Percentiles rank a stretch among this genome's conserved stretches.
Evolutionary conservation across 2,329 filamentous ascomycete genomes (phyloP).

Genomic region (Helicocarpus griseus): DNA sequence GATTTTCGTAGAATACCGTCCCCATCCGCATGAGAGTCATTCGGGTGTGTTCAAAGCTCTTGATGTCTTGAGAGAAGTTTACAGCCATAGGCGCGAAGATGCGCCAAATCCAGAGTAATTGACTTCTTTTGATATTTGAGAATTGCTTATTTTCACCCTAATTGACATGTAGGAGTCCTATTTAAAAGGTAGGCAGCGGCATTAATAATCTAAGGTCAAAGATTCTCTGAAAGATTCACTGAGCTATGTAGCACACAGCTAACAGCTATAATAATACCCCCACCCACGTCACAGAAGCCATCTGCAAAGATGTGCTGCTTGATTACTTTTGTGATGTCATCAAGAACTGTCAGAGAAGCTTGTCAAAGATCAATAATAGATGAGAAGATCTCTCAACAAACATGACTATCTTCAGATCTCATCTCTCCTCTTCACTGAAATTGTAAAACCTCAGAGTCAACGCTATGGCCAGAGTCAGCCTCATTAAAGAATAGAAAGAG

Average conservation of each 20-base stretch:
- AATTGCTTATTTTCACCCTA: too few relatives aligned
- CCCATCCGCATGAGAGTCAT: neutral
- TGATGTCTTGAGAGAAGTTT: too few relatives aligned
- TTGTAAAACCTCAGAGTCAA: constrained; percentile 16
- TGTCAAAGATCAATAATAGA: constrained; percentile 16
- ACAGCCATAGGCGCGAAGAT: too few relatives aligned
- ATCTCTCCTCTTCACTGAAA: constrained; percentile 26
- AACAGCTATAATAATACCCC: too few relatives aligned
- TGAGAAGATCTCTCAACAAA: neutral
- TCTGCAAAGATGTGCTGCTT: constrained; percentile 58
- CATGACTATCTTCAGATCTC: constrained; percentile 19
- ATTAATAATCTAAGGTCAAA: too few relatives aligned
- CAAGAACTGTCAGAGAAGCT: constrained; percentile 25
- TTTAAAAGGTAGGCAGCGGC: too few relatives aligned
- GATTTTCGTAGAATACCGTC: neutral
- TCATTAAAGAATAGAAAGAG: constrained; percentile 23
- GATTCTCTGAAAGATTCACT: too few relatives aligned
- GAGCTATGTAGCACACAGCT: too few relatives aligned
- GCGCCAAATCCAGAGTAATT: too few relatives aligned
- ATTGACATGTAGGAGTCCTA: too few relatives aligned
- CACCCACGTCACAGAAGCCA: constrained; percentile 63
- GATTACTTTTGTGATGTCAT: neutral
- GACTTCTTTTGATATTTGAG: too few relatives aligned
- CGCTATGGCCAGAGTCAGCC: constrained; percentile 17
- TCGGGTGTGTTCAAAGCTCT: too few relatives aligned